Percentiles rank a stretch among this genome's conserved stretches.
These are phyloP conservation scores for Sugiyamaella boreocaroliniensis DNA, from an alignment of 805 yeast genomes.

Conservation along the genomic window DNA sequence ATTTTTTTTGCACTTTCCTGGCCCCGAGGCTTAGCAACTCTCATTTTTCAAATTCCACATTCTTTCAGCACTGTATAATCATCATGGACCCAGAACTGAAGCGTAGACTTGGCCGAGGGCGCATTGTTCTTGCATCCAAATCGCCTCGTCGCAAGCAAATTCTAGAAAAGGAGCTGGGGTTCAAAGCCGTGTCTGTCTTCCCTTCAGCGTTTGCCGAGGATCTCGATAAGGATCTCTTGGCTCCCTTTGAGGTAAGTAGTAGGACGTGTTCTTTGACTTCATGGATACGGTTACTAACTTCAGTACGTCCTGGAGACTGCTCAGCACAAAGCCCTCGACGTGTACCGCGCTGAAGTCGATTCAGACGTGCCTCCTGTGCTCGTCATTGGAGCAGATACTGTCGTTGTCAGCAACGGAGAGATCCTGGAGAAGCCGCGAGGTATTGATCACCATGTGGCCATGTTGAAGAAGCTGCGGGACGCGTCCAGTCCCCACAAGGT, in stretches of 20 bases:
- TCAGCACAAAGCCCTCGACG: constrained; percentile 56
- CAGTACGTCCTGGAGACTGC: constrained; percentile 69
- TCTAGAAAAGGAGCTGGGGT: constrained; percentile 41
- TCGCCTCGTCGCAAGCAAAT: constrained; percentile 79
- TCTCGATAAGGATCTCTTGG: constrained; percentile 45
- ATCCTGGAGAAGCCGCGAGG: constrained; percentile 78
- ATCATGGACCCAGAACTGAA: background rate
- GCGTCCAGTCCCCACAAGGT: constrained; percentile 40
- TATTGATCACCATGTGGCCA: constrained; percentile 43
- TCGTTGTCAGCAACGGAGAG: constrained; percentile 50
- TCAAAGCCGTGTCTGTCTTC: constrained; percentile 34
- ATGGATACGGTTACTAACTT: background rate
- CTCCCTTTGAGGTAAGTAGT: constrained; percentile 40
- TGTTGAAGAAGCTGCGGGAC: constrained; percentile 45
- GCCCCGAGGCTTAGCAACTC: background rate
- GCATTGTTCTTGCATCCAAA: constrained; percentile 67
- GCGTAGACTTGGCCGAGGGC: constrained; percentile 13
- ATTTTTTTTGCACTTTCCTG: constrained; percentile 18
- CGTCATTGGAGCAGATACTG: constrained; percentile 68
- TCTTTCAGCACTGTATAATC: background rate
- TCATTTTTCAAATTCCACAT: background rate
- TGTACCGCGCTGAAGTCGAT: constrained; percentile 40
- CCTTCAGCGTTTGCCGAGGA: constrained; percentile 75
- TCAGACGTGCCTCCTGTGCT: constrained; percentile 29
- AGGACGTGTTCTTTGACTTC: background rate